A percentile compares a stretch with the other conserved stretches of the same genome.
phyloP scores from a whole-genome alignment of 768 basidiomycete genomes.

The Termitomyces sp. region DNA sequence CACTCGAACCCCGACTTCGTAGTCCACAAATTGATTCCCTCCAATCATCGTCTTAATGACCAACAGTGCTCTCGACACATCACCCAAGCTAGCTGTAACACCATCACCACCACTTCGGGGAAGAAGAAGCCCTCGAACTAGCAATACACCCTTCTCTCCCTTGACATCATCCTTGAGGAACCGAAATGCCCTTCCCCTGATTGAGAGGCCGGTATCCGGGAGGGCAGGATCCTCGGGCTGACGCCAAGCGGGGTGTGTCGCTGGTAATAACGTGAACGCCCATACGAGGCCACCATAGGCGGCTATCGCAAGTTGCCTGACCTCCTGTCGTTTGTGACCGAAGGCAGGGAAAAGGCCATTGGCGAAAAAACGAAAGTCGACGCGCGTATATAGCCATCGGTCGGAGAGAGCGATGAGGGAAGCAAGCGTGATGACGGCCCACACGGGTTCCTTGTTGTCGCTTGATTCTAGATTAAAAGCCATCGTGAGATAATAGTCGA shows the following conservation, averaged over 20 bases:
- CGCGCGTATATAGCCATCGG: conserved; percentile 34
- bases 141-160: conserved; percentile 35
- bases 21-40: conserved; percentile 17
- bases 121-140: conserved; percentile 36
- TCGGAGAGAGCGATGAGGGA: conserved; percentile 46
- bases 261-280: conserved; percentile 34
- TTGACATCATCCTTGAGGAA: conserved; percentile 43
- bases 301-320: conserved; percentile 34
- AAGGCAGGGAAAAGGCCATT: conserved; percentile 26
- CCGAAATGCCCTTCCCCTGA: conserved; percentile 30
- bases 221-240: conserved; percentile 13
- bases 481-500: conserved; percentile 20
- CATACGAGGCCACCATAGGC: conserved; percentile 55
- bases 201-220: conserved; percentile 12
- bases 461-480: conserved; percentile 21
- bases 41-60: conserved; percentile 34
- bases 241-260: conserved; percentile 18
- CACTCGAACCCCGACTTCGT: conserved; percentile 27
- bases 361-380: conserved; percentile 31
- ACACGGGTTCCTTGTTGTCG: conserved; percentile 28
- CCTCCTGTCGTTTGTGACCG: conserved; percentile 25
- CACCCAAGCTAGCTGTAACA: neutral
- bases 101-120: neutral
- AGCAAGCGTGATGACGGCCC: conserved; percentile 39
- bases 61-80: conserved; percentile 28